Percentiles rank a stretch among this genome's conserved stretches.
phyloP scores from a whole-genome alignment of 1,139 yeast species.

The Maudiozyma humilis region DNA sequence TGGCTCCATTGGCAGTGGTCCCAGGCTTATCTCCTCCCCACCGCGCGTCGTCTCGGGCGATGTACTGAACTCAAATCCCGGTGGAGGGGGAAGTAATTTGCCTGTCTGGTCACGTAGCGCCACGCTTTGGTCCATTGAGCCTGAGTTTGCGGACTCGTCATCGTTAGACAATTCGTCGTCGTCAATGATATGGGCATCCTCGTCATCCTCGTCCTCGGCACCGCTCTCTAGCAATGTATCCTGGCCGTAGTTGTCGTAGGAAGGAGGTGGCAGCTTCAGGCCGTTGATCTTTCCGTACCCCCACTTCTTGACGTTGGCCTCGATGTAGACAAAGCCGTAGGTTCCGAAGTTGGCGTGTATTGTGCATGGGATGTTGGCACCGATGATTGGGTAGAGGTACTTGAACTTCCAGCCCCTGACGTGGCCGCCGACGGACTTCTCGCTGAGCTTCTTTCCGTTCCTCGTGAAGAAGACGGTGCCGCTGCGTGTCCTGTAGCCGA shows the following conservation, averaged over 20 bases:
- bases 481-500: conserved; percentile 53
- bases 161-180: conserved; percentile 11
- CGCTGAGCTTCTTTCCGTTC: conserved; percentile 61
- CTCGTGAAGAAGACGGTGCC: conserved; percentile 63
- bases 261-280: conserved; percentile 62
- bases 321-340: conserved; percentile 86
- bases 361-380: conserved; percentile 65
- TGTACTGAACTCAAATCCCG: conserved; percentile 31
- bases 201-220: conserved; percentile 25
- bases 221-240: conserved; percentile 35
- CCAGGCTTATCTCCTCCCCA: conserved; percentile 30
- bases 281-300: conserved; percentile 79
- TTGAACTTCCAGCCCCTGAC: conserved; percentile 71
- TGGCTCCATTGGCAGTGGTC: conserved; percentile 32
- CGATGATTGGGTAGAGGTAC: conserved; percentile 83
- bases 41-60: conserved; percentile 18
- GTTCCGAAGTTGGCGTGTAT: conserved; percentile 85
- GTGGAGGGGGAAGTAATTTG: conserved; percentile 30
- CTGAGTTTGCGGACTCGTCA: conserved; percentile 10
- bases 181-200: conserved; percentile 16
- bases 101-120: conserved; percentile 18
- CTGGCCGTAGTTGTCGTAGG: conserved; percentile 46
- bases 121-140: conserved; percentile 15
- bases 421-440: conserved; percentile 64
- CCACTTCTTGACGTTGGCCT: conserved; percentile 83